phyloP scores from a whole-genome alignment of 495 filamentous ascomycete genomes.

The Penicillium paradoxum region DNA sequence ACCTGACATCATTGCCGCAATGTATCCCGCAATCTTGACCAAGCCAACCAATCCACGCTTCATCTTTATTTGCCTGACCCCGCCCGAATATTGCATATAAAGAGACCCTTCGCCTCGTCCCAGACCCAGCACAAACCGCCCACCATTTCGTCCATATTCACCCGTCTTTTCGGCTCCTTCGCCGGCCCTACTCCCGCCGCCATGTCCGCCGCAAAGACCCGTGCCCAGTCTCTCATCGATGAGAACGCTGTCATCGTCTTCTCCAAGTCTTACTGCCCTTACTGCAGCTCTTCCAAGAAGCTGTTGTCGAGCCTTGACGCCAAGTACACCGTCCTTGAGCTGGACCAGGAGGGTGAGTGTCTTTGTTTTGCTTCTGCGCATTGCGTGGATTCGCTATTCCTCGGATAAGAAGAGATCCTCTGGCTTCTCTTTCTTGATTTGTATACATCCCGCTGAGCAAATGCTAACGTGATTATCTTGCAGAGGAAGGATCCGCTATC shows the following conservation, averaged over 20 bases:
- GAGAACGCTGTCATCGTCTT: slow-evolving; percentile 94
- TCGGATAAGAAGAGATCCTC: background rate
- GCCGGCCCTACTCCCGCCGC: slow-evolving; percentile 50
- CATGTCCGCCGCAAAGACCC: slow-evolving; percentile 82
- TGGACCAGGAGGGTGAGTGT: slow-evolving; percentile 74
- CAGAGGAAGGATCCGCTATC: slow-evolving; percentile 75
- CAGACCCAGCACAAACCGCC: slow-evolving; percentile 26
- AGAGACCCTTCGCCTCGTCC: slow-evolving; percentile 9
- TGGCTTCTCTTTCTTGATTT: background rate
- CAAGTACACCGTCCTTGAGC: slow-evolving; percentile 70
- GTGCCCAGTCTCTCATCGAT: slow-evolving; percentile 82
- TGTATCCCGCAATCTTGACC: slow-evolving; percentile 14
- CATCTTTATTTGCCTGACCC: background rate
- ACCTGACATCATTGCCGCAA: slow-evolving; percentile 27
- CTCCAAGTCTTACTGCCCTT: slow-evolving; percentile 96
- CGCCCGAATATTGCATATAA: slow-evolving; percentile 4
- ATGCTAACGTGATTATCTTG: slow-evolving; percentile 3
- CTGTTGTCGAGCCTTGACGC: slow-evolving; percentile 64
- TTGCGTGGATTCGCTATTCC: background rate
- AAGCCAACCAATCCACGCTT: slow-evolving; percentile 4
- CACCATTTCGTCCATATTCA: slow-evolving; percentile 73
- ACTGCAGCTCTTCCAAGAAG: slow-evolving; percentile 76
- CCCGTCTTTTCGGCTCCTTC: slow-evolving; percentile 66
- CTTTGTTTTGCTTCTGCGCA: background rate
- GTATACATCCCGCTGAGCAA: background rate